These are phyloP conservation scores for Botrytis fabae DNA, from an alignment of 2,329 filamentous ascomycete genomes.

Conservation along the genomic window DNA sequence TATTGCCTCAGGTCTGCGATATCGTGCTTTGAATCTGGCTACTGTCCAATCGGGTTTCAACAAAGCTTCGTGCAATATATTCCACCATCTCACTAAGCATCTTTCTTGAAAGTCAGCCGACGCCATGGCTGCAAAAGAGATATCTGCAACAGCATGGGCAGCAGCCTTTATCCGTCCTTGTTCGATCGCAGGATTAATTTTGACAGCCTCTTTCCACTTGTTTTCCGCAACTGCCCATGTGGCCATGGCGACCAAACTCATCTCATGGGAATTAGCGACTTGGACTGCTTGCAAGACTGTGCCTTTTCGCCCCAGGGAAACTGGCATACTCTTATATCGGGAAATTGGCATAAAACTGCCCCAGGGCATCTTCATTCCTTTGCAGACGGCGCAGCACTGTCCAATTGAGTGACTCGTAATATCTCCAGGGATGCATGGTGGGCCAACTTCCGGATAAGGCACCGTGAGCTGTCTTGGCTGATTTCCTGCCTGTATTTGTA, in stretches of 20 bases:
- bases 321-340: not conserved
- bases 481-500: conserved; percentile 1
- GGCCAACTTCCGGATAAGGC: not conserved
- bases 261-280: conserved; percentile 1
- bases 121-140: not conserved
- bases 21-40: not conserved
- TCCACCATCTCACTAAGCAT: not conserved
- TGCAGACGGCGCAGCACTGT: not conserved
- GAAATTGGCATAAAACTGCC: not conserved
- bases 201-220: not conserved
- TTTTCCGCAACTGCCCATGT: not conserved
- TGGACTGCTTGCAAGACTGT: not conserved
- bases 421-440: not conserved
- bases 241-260: not conserved
- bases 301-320: not conserved
- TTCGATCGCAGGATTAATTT: not conserved
- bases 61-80: not conserved
- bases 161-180: not conserved
- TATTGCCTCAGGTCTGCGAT: not conserved
- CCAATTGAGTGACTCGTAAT: not conserved
- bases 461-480: not conserved
- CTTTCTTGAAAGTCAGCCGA: not conserved
- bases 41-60: not conserved
- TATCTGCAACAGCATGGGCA: not conserved
- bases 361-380: conserved; percentile 11